Evolutionary conservation across 176 grass and related monocot species (phyloP), one percentile per base, ranked within the genome.

Genomic region (Oryza coarctata): DNA sequence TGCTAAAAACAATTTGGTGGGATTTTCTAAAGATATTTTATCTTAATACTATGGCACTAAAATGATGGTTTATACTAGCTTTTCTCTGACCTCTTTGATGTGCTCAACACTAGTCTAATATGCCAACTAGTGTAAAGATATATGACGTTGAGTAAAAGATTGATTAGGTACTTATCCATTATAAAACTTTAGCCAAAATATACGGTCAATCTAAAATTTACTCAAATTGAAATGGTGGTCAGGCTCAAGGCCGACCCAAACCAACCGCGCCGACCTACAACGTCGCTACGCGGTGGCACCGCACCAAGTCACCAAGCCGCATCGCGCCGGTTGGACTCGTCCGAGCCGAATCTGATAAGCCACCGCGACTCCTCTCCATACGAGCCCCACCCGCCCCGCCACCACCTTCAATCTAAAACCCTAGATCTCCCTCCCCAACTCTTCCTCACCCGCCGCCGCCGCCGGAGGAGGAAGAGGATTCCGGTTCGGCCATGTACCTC

Each of bases 401-500:
- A 20, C 70, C 39, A 14, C 73, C 41, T 55, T 0, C 26, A 29
- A 23, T 60, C 79, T 83, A 90, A 78, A 86, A 86, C 88, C 83
- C 88, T 89, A 89, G 82, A 73, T 90, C 83, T 33, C 44, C 45
- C 23, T 13, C 67, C 63, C 29, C 18, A 14, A 1, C 41, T 44
- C 10, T 39, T 15, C 63, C 4, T 6, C n/a, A 28, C 6, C 86
- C 74, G 18, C 26, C 34, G 30, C 58, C 26, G 25, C 52, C 40
- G 9, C 12, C 18, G 45, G 40, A 40, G 66, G 65, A 68, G 63
- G 78, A 65, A 70, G 71, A 34, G 62, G 32, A 50, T 49, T 44
- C 2, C 11, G 11, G 44, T 6, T 20, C 32, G 39, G 58, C 31
- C 23, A 95, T 99, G 93, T 99, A 95, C 30, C 90, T 99, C 45